Percentiles rank a stretch among this genome's conserved stretches.
phyloP scores from a whole-genome alignment of 345 rosid species.

The Turnera subulata region DNA sequence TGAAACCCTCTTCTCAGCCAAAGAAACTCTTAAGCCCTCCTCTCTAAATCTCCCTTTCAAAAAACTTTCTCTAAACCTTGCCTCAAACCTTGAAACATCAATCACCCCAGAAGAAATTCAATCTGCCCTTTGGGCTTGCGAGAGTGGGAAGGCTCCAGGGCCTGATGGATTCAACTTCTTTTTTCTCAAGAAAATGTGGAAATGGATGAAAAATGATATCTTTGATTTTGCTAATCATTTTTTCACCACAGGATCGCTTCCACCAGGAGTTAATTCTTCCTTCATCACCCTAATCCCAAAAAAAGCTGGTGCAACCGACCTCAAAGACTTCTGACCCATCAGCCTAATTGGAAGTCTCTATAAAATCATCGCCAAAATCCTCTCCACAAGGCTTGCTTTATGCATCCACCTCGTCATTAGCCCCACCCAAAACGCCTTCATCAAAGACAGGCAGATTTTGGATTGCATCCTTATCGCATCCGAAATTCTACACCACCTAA shows the following conservation, averaged over 20 bases:
- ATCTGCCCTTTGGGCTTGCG: neutral
- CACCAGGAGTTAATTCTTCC: neutral
- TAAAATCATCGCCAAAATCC: neutral
- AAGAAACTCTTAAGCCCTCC: neutral
- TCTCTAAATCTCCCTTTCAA: neutral
- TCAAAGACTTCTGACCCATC: neutral
- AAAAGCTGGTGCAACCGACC: neutral
- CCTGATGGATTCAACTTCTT: too few species aligned
- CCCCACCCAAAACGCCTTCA: neutral
- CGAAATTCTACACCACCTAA: neutral
- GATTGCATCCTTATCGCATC: neutral
- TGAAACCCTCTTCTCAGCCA: too few species aligned
- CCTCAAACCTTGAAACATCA: neutral
- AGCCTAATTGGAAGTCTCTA: neutral
- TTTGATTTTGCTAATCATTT: neutral
- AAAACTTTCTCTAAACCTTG: neutral
- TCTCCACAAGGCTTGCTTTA: neutral
- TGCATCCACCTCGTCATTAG: neutral
- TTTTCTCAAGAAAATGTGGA: neutral
- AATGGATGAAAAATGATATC: too few species aligned
- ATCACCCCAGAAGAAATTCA: neutral
- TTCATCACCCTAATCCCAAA: neutral
- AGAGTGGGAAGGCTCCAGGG: neutral
- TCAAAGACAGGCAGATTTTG: neutral
- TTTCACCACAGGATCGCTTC: neutral